Conservation (phyloP, 1,139 yeast species). For the Candida sp. region DNA sequence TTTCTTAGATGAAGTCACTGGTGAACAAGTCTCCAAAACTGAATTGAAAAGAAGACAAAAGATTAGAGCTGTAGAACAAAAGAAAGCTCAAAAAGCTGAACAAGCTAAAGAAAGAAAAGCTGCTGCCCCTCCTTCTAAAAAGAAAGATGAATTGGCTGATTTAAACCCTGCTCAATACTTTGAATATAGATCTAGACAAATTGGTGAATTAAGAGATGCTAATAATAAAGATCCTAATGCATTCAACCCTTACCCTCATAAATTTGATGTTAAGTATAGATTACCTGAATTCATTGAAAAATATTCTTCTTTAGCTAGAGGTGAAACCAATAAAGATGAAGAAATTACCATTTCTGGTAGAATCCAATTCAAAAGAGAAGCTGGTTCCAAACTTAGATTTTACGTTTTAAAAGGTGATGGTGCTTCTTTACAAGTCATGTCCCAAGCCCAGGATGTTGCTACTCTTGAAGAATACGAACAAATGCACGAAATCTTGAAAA, state of each 20-base stretch:
- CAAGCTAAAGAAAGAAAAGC: conserved; percentile 53
- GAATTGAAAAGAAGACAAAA: conserved; percentile 97
- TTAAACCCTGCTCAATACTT: conserved; percentile 92
- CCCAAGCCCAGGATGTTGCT: conserved; percentile 84
- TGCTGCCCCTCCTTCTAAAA: conserved; percentile 41
- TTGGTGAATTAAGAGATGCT: conserved; percentile 67
- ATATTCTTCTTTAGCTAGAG: conserved; percentile 70
- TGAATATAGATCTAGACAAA: conserved; percentile 90
- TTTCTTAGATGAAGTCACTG: conserved; percentile 89
- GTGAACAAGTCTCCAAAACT: conserved; percentile 94
- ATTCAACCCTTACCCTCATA: conserved; percentile 93
- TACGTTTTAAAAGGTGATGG: conserved; percentile 95
- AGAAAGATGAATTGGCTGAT: conserved; percentile 77
- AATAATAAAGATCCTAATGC: conserved; percentile 54
- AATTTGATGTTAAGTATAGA: conserved; percentile 68
- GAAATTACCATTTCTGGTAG: conserved; percentile 86
- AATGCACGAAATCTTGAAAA: conserved; percentile 85
- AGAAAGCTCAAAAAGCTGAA: conserved; percentile 87
- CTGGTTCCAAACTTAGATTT: conserved; percentile 92
- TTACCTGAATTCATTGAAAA: conserved; percentile 71
- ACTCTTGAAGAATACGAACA: conserved; percentile 63
- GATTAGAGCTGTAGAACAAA: conserved; percentile 81
- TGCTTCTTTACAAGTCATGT: conserved; percentile 84
- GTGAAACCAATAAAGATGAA: conserved; percentile 76
- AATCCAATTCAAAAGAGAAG: conserved; percentile 93